Evolutionary conservation across 2,329 filamentous ascomycete species (phyloP).

Genomic region (Polytolypa hystricis): DNA sequence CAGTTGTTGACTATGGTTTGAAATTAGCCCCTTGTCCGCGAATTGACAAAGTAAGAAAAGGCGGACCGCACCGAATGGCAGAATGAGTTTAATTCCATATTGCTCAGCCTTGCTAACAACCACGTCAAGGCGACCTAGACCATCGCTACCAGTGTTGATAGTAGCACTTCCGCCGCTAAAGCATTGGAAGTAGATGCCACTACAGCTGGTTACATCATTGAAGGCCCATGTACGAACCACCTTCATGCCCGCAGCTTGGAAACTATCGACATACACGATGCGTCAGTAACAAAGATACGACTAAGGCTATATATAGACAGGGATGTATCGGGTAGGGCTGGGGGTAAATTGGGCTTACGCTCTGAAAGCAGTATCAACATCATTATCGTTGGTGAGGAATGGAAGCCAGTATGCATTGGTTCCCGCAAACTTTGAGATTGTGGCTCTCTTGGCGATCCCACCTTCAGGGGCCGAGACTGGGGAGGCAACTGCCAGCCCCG

Average conservation of each 20-base stretch:
- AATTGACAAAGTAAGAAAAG: neutral
- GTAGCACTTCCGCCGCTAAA: conserved; percentile 28
- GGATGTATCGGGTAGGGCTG: too few relatives aligned
- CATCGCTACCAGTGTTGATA: conserved; percentile 54
- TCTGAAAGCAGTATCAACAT: conserved; percentile 35
- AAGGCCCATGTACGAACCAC: conserved; percentile 46
- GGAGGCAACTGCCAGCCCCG: neutral
- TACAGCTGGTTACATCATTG: conserved; percentile 36
- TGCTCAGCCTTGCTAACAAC: conserved; percentile 51
- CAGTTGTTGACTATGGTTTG: conserved; percentile 37
- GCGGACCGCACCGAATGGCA: conserved; percentile 12
- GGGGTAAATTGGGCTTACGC: conserved; percentile 13
- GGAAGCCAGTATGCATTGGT: conserved; percentile 45
- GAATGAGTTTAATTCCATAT: conserved; percentile 50
- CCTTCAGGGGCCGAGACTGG: neutral
- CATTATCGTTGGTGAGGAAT: conserved; percentile 38
- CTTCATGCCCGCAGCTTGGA: conserved; percentile 33
- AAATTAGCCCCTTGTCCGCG: conserved; percentile 29
- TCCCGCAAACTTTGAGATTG: conserved; percentile 27
- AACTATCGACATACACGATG: too few relatives aligned
- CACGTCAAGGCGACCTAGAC: conserved; percentile 54
- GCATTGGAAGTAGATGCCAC: conserved; percentile 36
- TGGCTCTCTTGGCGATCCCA: neutral
- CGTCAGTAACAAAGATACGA: too few relatives aligned
- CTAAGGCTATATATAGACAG: too few relatives aligned